phyloP scores from a whole-genome alignment of 371 early-diverging fungal genomes.

The Mortierella sp. region DNA sequence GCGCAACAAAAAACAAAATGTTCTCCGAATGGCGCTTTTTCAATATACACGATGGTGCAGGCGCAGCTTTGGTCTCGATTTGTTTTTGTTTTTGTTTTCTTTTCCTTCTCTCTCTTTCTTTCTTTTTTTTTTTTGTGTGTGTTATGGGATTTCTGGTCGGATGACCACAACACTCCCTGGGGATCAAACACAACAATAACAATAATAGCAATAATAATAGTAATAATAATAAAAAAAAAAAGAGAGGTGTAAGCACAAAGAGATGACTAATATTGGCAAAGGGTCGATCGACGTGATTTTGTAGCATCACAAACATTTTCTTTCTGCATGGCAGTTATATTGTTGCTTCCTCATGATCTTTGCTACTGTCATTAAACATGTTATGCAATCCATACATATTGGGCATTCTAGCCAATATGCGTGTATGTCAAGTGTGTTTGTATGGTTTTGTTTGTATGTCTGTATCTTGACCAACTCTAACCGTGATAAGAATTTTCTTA shows the following conservation, averaged over 20 bases:
- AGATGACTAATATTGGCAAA: slow-evolving; percentile 8
- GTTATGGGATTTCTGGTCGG: no score
- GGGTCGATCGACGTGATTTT: not conserved
- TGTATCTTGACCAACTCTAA: slow-evolving; percentile 16
- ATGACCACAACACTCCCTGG: not conserved
- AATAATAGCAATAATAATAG: not conserved
- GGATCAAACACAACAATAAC: slow-evolving; percentile 2
- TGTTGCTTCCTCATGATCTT: not conserved
- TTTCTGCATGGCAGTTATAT: not conserved
- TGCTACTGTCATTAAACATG: not conserved
- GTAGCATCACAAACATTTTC: not conserved
- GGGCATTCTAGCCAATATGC: not conserved
- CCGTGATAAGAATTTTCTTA: slow-evolving; percentile 28
- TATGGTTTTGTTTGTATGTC: not conserved
- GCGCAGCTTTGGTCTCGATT: no score
- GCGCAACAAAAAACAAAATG: not conserved
- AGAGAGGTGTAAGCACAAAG: not conserved
- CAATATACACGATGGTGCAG: no score
- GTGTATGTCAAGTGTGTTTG: not conserved
- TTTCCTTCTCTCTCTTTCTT: no score
- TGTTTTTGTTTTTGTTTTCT: no score
- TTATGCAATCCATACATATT: not conserved
- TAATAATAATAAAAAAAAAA: not conserved
- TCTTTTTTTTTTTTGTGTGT: no score
- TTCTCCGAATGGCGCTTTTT: no score